These are phyloP conservation scores for Stemphylium beticola DNA, from an alignment of 2,329 filamentous ascomycete species.

Conservation along the genomic window DNA sequence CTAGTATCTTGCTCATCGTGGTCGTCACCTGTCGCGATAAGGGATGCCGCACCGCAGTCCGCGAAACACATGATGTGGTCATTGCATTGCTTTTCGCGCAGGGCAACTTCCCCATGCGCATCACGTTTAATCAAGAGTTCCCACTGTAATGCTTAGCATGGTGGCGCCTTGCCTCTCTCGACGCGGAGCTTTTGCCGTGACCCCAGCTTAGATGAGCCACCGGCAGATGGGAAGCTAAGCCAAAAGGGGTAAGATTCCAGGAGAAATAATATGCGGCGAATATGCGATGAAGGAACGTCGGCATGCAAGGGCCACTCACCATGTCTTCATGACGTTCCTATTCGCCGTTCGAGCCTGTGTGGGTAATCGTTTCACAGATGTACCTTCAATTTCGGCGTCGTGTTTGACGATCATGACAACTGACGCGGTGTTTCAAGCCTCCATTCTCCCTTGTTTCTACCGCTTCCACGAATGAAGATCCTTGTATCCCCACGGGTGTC, in stretches of 20 bases:
- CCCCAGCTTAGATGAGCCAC: conserved; percentile 15
- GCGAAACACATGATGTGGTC: not conserved
- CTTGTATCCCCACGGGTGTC: conserved; percentile 22
- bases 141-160: conserved; percentile 7
- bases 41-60: not conserved
- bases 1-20: not conserved
- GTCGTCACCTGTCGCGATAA: not conserved
- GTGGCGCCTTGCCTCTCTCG: conserved; percentile 9
- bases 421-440: conserved; percentile 1
- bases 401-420: not conserved
- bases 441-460: conserved; percentile 2
- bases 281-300: conserved; percentile 12
- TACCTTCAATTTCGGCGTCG: conserved; percentile 3
- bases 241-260: conserved; percentile 10
- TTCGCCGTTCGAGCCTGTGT: not conserved
- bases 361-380: conserved; percentile 1
- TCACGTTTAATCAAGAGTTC: conserved; percentile 9
- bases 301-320: not conserved
- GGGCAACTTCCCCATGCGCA: not conserved
- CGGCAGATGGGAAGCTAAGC: conserved; percentile 15
- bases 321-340: not conserved
- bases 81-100: not conserved
- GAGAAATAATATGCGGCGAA: conserved; percentile 23
- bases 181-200: conserved; percentile 12
- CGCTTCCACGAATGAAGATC: conserved; percentile 22